Conservation (phyloP, 768 basidiomycete species). For the Nevesoporus exiguus region DNA sequence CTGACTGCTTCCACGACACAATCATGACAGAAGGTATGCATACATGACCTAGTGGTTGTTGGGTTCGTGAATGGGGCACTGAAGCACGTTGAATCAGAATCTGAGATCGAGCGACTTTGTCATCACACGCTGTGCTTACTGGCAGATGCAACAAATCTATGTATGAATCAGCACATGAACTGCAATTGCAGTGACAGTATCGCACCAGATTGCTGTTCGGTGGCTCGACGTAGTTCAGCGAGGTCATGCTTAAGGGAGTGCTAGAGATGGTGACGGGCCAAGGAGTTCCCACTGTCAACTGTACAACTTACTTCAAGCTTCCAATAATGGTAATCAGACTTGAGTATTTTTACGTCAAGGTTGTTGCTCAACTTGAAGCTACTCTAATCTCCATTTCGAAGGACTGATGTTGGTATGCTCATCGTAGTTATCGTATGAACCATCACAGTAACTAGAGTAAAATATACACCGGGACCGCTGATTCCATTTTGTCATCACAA, state of each 20-base stretch:
- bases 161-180: neutral
- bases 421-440: no score
- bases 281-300: neutral
- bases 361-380: no score
- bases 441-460: no score
- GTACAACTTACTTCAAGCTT: neutral
- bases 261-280: conserved; percentile 4
- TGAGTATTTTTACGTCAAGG: conserved; percentile 18
- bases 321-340: conserved; percentile 17
- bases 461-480: no score
- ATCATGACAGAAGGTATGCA: conserved; percentile 83
- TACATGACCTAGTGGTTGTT: conserved; percentile 67
- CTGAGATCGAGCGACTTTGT: conserved; percentile 1
- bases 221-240: conserved; percentile 51
- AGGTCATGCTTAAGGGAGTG: conserved; percentile 22
- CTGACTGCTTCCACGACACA: conserved; percentile 72
- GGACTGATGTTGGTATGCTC: no score
- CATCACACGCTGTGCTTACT: conserved; percentile 35
- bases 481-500: neutral
- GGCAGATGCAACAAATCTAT: conserved; percentile 78
- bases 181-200: neutral
- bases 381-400: no score
- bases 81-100: conserved; percentile 6
- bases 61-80: conserved; percentile 77
- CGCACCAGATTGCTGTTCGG: conserved; percentile 66